Base-by-base conservation (phyloP, 345 rosid species). In the Moricandia moricandioides region DNA sequence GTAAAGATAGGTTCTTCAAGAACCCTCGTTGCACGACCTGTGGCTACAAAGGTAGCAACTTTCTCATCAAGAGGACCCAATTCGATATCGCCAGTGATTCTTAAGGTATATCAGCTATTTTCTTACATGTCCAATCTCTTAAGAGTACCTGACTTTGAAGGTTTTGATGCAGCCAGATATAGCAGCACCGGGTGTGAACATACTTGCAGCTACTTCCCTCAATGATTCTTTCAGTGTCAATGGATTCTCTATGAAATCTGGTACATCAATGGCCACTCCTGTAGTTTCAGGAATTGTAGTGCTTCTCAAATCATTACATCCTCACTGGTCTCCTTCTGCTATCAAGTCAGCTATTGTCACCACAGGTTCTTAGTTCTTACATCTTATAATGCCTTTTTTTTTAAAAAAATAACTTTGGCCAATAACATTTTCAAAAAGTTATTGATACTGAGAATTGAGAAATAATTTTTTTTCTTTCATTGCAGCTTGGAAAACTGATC, bases 221-320 rank as follows among this genome's bases (percentile, higher is more conserved):
- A 33, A 62, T 45, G 56, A 16, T 7, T 2, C 21, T 7, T 27
- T 3, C 0, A 31, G 2, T 16, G 76, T 74, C 16, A 21, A 12
- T 21, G 78, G 82, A 47, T 83, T 37, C 54, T 31, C 6, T 12
- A 0, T 70, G 3, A 8, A 16, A 14, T 35, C 85, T 1, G 84
- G 85, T 1, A 86, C 89, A 68, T 86, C 87, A 62, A 78, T 78
- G 82, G 77, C 87, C 0, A 14, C 81, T 75, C 85, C 84, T 11
- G 43, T 61, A 5, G 69, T 84, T 11, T 56, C 86, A 12, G 84
- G 78, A 26, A 58, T 82, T 71, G 81, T 80, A 16, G 83, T 75
- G 0, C 81, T 82, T 9, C 67, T 82, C 45, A 86, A 74, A 74
- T 37, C 71, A 37, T 2, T 60, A 39, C 77, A 83, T 49, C 86